Base-by-base conservation (phyloP, 768 basidiomycete species). In the Dictyophora rubrovolvata region DNA sequence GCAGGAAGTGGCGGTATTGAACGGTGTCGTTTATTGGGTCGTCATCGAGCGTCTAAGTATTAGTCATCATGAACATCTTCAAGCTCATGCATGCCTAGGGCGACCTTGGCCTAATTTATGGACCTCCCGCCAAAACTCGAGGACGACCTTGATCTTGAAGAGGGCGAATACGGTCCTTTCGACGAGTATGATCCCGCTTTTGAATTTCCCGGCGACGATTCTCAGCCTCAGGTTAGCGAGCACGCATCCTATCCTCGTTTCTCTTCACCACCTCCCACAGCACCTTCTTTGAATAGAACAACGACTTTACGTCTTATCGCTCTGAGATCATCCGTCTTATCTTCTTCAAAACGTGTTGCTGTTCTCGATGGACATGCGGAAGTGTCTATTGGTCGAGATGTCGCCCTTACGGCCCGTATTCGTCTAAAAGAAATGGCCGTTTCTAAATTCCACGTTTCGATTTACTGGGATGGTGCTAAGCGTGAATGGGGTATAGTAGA, bases 341-440 rank as follows among this genome's bases (percentile, higher is more conserved):
- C 85, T 54, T 77, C 72, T 23, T 56, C 64, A 16, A 69, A 76
- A 53, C 73, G 70, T n/a, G 77, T 87, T 36, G 83, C 81, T 14
- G 76, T 87, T 52, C 70, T 91, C 47, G 80, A 87, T 53, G 74
- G 71, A 37, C 72, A 76, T 53, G 70, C 76, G 10, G 84, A 89
- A 67, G 74, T 84, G 4, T 84, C 90, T 64, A 74, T 93, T 60
- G 90, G 90, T 16, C 77, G 90, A 36, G 90, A 93, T 68, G 69
- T 76, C 47, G 74, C 81, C 1, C 71, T 77, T 1, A 61, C 72
- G 42, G 82, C 80, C 11, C 77, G 83, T 28, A 74, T 93, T 56
- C 81, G 90, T 49, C 71, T 93, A 36, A 89, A 86, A 70, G 89
- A 92, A 71, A 86, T 93, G 83, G 79, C 80, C 61, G 87, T 91